phyloP scores from a whole-genome alignment of 306 rosid genomes.

The Medicago lupulina region DNA sequence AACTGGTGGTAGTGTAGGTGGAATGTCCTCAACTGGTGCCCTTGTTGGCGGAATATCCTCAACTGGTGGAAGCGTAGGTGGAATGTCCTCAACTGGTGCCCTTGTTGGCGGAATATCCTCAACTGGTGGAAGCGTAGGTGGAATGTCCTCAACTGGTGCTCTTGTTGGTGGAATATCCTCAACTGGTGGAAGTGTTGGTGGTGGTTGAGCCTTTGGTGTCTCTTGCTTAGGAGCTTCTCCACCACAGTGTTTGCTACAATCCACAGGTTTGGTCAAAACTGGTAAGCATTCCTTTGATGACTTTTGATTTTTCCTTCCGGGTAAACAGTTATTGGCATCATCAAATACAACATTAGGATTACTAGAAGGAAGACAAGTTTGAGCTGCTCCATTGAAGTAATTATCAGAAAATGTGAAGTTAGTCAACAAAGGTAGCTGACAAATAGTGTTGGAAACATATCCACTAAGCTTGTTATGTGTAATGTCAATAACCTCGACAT shows the following conservation, averaged over 20 bases:
- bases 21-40: neutral
- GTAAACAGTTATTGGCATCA: slow-evolving; percentile 56
- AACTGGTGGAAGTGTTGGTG: slow-evolving; percentile 18
- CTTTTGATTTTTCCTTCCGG: slow-evolving; percentile 62
- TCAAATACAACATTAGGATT: slow-evolving; percentile 6
- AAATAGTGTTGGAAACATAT: slow-evolving; percentile 51
- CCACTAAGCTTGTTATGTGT: slow-evolving; percentile 59
- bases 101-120: neutral
- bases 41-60: neutral
- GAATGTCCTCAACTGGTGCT: neutral
- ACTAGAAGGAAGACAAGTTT: slow-evolving; percentile 44
- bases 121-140: neutral
- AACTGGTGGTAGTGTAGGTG: neutral
- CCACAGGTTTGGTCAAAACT: slow-evolving; percentile 51
- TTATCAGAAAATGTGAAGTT: slow-evolving; percentile 65
- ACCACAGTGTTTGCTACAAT: slow-evolving; percentile 63
- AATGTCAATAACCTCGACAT: slow-evolving; percentile 55
- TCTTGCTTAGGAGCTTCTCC: slow-evolving; percentile 10
- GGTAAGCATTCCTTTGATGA: slow-evolving; percentile 47
- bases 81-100: neutral
- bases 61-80: neutral
- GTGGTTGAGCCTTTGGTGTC: slow-evolving; percentile 12
- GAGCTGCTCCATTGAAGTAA: slow-evolving; percentile 60
- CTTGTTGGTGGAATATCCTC: neutral
- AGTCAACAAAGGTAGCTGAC: slow-evolving; percentile 56